Evolutionary conservation across 805 yeast species (phyloP).

Genomic region (Citeromyces matritensis): DNA sequence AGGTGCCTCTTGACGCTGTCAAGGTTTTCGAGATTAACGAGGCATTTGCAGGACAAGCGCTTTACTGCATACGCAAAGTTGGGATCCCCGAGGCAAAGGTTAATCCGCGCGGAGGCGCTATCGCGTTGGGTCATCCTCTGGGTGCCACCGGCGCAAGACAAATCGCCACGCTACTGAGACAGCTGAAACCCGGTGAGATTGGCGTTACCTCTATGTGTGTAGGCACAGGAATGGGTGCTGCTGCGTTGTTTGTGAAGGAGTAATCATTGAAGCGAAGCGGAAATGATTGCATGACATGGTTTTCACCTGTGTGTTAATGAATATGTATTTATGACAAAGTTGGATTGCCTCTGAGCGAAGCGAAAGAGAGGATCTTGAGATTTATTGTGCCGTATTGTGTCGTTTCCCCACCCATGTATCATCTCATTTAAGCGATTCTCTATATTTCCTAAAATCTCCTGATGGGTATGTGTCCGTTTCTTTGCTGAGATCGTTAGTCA

Average conservation of each 20-base stretch:
- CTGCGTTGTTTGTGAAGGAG: constrained; percentile 73
- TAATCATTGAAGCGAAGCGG: too few relatives aligned
- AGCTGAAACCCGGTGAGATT: constrained; percentile 62
- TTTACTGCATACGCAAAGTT: constrained; percentile 53
- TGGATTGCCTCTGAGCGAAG: too few relatives aligned
- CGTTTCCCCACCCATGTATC: too few relatives aligned
- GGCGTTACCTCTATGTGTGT: constrained; percentile 96
- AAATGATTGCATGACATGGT: too few relatives aligned
- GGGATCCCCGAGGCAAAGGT: constrained; percentile 59
- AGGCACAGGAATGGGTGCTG: constrained; percentile 99
- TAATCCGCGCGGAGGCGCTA: constrained; percentile 93
- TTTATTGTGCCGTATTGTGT: too few relatives aligned
- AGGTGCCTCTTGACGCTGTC: constrained; percentile 49
- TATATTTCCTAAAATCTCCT: too few relatives aligned
- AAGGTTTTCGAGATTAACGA: constrained; percentile 82
- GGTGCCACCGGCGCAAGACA: constrained; percentile 85
- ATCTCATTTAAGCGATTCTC: too few relatives aligned
- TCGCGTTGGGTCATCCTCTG: constrained; percentile 89
- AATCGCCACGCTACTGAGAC: constrained; percentile 74
- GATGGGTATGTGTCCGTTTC: too few relatives aligned
- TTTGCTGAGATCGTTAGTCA: constrained; percentile 42
- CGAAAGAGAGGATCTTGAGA: too few relatives aligned
- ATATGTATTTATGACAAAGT: too few relatives aligned
- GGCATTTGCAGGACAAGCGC: constrained; percentile 93
- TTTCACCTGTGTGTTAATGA: too few relatives aligned